phyloP scores from a whole-genome alignment of 129 eudicot genomes.

The Pseudognaphalium luteoalbum region DNA sequence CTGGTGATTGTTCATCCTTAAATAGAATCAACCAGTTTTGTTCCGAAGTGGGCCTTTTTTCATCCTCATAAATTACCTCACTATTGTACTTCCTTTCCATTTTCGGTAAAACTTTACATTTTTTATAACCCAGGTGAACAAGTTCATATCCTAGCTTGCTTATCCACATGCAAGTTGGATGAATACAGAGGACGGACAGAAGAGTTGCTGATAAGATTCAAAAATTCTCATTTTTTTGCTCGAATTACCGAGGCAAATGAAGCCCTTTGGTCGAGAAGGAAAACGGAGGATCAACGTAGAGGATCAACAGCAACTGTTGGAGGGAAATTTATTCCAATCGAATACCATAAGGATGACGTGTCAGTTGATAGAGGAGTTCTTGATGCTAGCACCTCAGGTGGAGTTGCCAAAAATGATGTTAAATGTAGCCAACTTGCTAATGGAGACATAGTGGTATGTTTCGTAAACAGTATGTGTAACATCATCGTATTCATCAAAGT shows the following conservation, averaged over 20 bases:
- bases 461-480: constrained; percentile 16
- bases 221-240: constrained; percentile 79
- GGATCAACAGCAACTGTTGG: constrained; percentile 31
- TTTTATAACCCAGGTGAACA: constrained; percentile 64
- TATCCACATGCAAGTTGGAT: constrained; percentile 71
- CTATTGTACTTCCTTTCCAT: background rate
- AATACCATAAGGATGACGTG: constrained; percentile 36
- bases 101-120: constrained; percentile 16
- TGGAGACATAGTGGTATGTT: constrained; percentile 97
- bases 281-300: constrained; percentile 20
- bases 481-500: background rate
- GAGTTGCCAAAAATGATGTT: constrained; percentile 77
- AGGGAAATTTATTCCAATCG: constrained; percentile 40
- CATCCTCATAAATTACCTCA: background rate
- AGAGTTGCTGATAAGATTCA: constrained; percentile 53
- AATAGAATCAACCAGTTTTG: background rate
- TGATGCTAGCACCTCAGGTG: constrained; percentile 82
- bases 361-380: constrained; percentile 65
- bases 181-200: constrained; percentile 59
- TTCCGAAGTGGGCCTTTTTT: constrained; percentile 7
- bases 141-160: constrained; percentile 66
- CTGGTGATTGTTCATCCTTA: constrained; percentile 47
- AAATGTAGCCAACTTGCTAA: constrained; percentile 68
- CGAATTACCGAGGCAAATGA: constrained; percentile 72
- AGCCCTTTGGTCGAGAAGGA: constrained; percentile 82